Conservation (phyloP, 2,329 filamentous ascomycete species). For the Catunica adiposa region DNA sequence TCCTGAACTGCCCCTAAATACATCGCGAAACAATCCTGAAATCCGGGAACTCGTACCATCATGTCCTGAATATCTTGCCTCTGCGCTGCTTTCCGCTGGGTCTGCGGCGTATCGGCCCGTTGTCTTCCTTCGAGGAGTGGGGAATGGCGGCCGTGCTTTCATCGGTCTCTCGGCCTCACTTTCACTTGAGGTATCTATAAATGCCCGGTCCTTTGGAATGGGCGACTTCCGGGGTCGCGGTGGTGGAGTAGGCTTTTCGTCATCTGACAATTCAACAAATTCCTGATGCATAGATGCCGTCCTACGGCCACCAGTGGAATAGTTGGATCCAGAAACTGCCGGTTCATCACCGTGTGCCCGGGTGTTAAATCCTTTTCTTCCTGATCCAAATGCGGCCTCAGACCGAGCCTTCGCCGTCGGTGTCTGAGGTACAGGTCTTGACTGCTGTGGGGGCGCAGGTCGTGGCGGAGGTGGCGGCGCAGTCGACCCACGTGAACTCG, state of each 20-base stretch:
- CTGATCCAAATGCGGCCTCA: constrained; percentile 36
- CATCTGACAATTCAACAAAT: neutral
- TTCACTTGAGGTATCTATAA: constrained; percentile 12
- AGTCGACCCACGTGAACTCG: constrained; percentile 17
- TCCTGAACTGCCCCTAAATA: constrained; percentile 5
- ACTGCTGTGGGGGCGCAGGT: constrained; percentile 18
- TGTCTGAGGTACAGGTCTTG: constrained; percentile 30
- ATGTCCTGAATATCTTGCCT: neutral
- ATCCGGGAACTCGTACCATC: constrained; percentile 5
- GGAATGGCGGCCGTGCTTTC: constrained; percentile 4
- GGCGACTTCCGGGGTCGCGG: constrained; percentile 4
- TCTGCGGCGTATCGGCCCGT: neutral
- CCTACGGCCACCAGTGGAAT: constrained; percentile 25
- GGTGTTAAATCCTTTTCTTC: constrained; percentile 32
- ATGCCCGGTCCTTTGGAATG: constrained; percentile 9
- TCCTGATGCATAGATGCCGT: constrained; percentile 6
- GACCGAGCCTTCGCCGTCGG: constrained; percentile 37
- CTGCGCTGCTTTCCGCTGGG: neutral
- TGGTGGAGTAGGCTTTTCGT: constrained; percentile 6
- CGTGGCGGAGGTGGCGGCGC: constrained; percentile 20
- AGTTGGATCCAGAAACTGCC: constrained; percentile 33
- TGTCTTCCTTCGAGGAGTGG: constrained; percentile 3
- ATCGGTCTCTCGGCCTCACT: constrained; percentile 4
- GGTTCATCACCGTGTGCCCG: constrained; percentile 38
- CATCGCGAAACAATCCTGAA: constrained; percentile 5